Evolutionary conservation across 2,329 filamentous ascomycete genomes (phyloP), one percentile per base, ranked within the genome.

Genomic region (Sordariomycetes sp.): DNA sequence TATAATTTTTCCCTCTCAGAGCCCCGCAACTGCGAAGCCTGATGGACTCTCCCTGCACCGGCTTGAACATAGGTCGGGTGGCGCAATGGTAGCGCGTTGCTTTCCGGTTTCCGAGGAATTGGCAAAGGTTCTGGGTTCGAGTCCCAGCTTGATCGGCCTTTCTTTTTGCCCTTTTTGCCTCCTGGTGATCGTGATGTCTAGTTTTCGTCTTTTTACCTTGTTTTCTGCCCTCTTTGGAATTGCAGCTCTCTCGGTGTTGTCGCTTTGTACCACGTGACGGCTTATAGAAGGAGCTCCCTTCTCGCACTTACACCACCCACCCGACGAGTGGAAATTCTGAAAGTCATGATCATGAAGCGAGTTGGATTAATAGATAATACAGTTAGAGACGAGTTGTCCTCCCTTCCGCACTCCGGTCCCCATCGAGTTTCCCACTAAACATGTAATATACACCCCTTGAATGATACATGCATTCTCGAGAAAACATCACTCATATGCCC

Each of bases 1-100:
- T 32, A 32, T n/a, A 32, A 32, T 32, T 32, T 32, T 32, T 32
- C 8, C 8, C 4, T 32, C 4, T 8, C 28, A 8, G 28, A 32
- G 28, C 28, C 28, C 28, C 28, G 28, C 28, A 32, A 32, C 8
- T 32, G 28, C 4, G 28, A 32, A 8, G 28, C 4, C 28, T 32
- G 28, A 32, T 32, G 28, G 28, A 32, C 28, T 32, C 28, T 32
- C 28, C 8, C 28, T 32, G 28, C 28, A 32, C 28, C 28, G 28
- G 28, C 28, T 8, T 32, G 4, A 22, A n/a, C n/a, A 50, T 86
- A 20, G 90, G 90, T 34, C 34, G 52, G 51, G 40, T 58, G 57
- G 57, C 57, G 57, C 57, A 58, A 58, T 58, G 57, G 57, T 58
- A 58, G 57, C 57, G 57, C 57, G 52, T 58, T 58, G 57, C 57